Conservation (phyloP, 2,329 filamentous ascomycete genomes). For the Polytolypa hystricis region DNA sequence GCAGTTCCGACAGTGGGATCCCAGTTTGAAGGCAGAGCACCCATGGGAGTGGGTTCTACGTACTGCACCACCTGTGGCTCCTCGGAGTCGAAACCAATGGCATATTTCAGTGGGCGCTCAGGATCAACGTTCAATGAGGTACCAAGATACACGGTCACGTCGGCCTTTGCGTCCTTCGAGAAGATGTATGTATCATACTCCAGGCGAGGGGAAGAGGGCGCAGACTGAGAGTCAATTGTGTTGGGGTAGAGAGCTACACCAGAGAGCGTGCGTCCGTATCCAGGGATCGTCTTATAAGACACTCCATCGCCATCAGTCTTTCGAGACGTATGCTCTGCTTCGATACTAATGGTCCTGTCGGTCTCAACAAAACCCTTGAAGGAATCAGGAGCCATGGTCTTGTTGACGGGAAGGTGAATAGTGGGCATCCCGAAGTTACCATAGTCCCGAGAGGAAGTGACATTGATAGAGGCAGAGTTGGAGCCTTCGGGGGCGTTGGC, state of each 20-base stretch:
- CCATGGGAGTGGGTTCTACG: conserved; percentile 20
- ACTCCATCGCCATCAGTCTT: conserved; percentile 19
- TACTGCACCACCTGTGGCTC: conserved; percentile 30
- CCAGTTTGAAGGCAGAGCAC: conserved; percentile 12
- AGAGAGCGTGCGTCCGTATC: conserved; percentile 47
- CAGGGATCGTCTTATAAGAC: conserved; percentile 43
- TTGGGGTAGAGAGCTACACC: conserved; percentile 48
- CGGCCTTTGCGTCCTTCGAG: conserved; percentile 34
- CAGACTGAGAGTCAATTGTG: conserved; percentile 39
- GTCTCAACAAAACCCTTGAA: conserved; percentile 55
- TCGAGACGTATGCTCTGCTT: conserved; percentile 22
- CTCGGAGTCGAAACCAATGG: conserved; percentile 37
- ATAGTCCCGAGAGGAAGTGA: conserved; percentile 15
- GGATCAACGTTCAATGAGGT: conserved; percentile 43
- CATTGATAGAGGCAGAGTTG: conserved; percentile 22
- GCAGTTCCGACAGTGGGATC: conserved; percentile 8
- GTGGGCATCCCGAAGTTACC: conserved; percentile 28
- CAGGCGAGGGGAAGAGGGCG: conserved; percentile 41
- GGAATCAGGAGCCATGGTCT: conserved; percentile 37
- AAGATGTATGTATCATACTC: conserved; percentile 54
- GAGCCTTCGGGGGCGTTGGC: conserved; percentile 29
- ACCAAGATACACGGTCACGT: conserved; percentile 32
- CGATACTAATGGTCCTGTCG: conserved; percentile 34
- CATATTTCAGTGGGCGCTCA: conserved; percentile 38
- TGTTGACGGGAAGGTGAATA: conserved; percentile 46